Evolutionary conservation across 768 basidiomycete species (phyloP).

Genomic region (Cyclocybe cylindracea): DNA sequence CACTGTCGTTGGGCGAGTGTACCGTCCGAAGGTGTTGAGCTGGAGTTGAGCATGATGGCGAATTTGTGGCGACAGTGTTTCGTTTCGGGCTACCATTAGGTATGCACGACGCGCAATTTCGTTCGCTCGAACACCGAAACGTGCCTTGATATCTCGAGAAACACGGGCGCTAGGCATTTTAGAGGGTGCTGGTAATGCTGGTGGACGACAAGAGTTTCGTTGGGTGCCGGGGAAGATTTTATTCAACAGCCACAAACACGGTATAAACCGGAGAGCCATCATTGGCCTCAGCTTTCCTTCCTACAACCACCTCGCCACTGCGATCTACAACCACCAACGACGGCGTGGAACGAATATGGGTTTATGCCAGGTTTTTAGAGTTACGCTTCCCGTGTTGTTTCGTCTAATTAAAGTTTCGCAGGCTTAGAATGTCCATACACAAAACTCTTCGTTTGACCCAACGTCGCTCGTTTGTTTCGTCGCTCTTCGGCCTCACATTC

Average conservation of each 20-base stretch:
- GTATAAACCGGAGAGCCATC: slow-evolving; percentile 29
- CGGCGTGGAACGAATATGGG: slow-evolving; percentile 23
- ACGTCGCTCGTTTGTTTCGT: slow-evolving; percentile 73
- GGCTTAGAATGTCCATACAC: slow-evolving; percentile 55
- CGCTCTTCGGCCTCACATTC: slow-evolving; percentile 81
- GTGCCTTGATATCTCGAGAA: slow-evolving; percentile 78
- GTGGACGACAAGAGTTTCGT: not conserved
- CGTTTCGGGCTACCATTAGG: slow-evolving; percentile 91
- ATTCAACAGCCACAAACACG: slow-evolving; percentile 37
- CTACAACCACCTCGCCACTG: slow-evolving; percentile 6
- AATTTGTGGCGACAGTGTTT: slow-evolving; percentile 82
- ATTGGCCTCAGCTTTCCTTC: not conserved
- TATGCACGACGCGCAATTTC: slow-evolving; percentile 89
- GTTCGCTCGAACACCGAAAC: slow-evolving; percentile 65
- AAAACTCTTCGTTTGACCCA: slow-evolving; percentile 63
- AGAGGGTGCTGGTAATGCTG: slow-evolving; percentile 1
- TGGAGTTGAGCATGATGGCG: slow-evolving; percentile 95
- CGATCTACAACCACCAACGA: slow-evolving; percentile 2
- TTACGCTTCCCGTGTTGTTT: not conserved
- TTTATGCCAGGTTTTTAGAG: slow-evolving; percentile 17
- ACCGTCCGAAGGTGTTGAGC: slow-evolving; percentile 81
- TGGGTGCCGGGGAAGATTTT: slow-evolving; percentile 8
- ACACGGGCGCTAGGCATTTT: slow-evolving; percentile 51
- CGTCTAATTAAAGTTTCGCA: slow-evolving; percentile 10
- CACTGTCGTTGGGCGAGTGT: slow-evolving; percentile 83